These are phyloP conservation scores for Saccharomyces kudriavzevii DNA, from an alignment of 805 yeast genomes.

Conservation along the genomic window DNA sequence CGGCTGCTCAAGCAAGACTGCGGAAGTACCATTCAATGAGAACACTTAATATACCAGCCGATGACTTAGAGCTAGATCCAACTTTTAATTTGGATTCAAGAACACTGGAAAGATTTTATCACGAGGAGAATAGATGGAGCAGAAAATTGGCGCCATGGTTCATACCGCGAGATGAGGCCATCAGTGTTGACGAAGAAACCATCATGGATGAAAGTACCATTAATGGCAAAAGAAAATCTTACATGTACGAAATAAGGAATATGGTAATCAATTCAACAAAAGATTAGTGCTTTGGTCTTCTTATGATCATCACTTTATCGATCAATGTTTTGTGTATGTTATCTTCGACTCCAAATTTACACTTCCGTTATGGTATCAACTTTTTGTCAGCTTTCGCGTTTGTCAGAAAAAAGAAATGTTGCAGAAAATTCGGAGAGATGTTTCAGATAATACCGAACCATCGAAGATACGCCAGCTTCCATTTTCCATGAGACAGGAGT, in stretches of 20 bases:
- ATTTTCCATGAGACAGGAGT: neutral
- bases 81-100: conserved; percentile 15
- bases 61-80: conserved; percentile 2
- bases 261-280: conserved; percentile 30
- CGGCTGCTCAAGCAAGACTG: conserved; percentile 1
- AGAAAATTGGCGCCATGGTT: conserved; percentile 29
- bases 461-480: neutral
- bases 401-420: neutral
- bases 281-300: conserved; percentile 3
- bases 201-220: conserved; percentile 8
- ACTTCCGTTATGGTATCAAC: neutral
- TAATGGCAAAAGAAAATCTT: conserved; percentile 15
- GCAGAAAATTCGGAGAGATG: neutral
- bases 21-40: conserved; percentile 17
- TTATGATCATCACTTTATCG: neutral
- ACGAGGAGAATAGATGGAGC: conserved; percentile 30
- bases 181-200: conserved; percentile 3
- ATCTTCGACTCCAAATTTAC: neutral
- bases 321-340: neutral
- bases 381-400: neutral
- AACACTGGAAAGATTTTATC: conserved; percentile 24
- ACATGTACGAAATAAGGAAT: conserved; percentile 30
- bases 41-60: conserved; percentile 3
- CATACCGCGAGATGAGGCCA: conserved; percentile 9
- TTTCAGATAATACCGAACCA: neutral